Conservation (phyloP, 495 filamentous ascomycete genomes). For the Neurospora sp. region DNA sequence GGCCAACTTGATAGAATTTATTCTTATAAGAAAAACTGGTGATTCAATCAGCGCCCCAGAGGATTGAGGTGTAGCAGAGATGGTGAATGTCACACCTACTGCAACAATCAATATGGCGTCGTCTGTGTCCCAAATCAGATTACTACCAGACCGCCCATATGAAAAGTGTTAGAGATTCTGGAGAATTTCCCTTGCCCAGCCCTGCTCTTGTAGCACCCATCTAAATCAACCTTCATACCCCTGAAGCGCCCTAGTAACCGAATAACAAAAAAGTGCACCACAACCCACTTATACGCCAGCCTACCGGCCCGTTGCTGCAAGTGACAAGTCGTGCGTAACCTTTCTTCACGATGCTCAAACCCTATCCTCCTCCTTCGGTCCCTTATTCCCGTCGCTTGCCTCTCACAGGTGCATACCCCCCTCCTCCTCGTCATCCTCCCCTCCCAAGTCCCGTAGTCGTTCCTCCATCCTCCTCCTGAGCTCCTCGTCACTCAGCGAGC, state of each 20-base stretch:
- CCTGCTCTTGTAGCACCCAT: background rate
- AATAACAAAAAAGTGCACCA: background rate
- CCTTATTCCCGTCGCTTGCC: background rate
- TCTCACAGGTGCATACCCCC: constrained; percentile 59
- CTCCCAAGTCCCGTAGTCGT: constrained; percentile 32
- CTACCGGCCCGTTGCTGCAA: background rate
- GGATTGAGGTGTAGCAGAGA: background rate
- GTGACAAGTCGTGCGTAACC: background rate
- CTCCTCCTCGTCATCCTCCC: constrained; percentile 35
- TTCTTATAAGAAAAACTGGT: background rate
- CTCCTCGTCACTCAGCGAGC: constrained; percentile 38
- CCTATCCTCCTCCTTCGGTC: background rate
- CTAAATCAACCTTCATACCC: background rate
- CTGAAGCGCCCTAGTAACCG: background rate
- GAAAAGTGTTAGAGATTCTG: background rate
- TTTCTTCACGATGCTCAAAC: background rate
- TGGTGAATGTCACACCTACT: too few species aligned
- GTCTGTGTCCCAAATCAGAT: too few species aligned
- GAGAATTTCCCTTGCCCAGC: background rate
- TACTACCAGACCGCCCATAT: background rate
- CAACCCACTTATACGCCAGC: background rate
- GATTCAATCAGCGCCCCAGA: background rate
- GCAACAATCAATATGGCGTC: too few species aligned
- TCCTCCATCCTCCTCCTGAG: constrained; percentile 35
- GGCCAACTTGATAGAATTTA: background rate